Conservation (phyloP, 1,284 basidiomycete genomes). For the Microstroma glucosiphilum region DNA sequence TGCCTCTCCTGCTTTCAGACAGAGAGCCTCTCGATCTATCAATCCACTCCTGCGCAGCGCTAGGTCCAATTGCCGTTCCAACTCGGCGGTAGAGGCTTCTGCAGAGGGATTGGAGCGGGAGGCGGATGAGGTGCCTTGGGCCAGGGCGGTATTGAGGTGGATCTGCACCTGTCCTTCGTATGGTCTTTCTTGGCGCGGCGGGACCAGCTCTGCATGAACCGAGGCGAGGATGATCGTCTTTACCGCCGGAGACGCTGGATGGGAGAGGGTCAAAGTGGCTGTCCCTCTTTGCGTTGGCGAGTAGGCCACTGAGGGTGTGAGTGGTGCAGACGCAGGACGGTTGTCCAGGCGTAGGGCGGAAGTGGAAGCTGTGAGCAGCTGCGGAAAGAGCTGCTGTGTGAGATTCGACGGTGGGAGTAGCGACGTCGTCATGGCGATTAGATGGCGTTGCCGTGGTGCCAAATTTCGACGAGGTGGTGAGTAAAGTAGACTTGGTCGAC, state of each 20-base stretch:
- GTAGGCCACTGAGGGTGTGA: neutral
- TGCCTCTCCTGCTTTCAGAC: conserved; percentile 1
- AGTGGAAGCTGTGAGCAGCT: conserved; percentile 1
- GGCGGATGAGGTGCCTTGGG: neutral
- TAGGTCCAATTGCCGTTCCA: conserved; percentile 2
- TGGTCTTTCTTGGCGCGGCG: neutral
- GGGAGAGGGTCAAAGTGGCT: neutral
- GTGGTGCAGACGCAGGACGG: neutral
- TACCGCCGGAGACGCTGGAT: neutral
- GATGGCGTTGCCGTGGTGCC: neutral
- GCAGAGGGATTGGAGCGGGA: neutral
- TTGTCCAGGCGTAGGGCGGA: neutral
- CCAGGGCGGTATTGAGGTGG: neutral
- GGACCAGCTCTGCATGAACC: conserved; percentile 4
- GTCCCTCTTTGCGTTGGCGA: neutral
- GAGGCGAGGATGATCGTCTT: neutral
- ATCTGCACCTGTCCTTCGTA: conserved; percentile 1
- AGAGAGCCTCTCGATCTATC: conserved; percentile 4
- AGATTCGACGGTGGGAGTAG: neutral
- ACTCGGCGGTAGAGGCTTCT: conserved; percentile 1
- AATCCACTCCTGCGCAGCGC: conserved; percentile 2
- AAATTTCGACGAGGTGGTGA: neutral
- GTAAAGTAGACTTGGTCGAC: too few species aligned
- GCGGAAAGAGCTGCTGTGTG: conserved; percentile 5
- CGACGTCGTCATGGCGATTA: neutral